Percentiles rank a stretch among this genome's conserved stretches.
phyloP scores from a whole-genome alignment of 169 alveolate genomes.

The Plasmodium falciparum region DNA sequence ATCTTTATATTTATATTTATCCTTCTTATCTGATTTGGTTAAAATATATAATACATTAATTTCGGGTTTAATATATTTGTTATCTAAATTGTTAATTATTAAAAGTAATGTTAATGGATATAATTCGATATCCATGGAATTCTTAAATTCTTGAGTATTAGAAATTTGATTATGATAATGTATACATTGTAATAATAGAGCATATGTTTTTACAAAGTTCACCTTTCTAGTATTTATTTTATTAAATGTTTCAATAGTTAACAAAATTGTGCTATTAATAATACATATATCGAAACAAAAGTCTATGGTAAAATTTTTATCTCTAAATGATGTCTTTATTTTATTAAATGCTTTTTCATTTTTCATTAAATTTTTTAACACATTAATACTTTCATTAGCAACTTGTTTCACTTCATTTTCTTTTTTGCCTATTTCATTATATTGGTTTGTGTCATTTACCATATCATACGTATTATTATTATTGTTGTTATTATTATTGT shows the following conservation, averaged over 20 bases:
- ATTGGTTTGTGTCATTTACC: neutral
- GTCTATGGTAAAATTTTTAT: constrained; percentile 72
- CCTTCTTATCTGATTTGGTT: constrained; percentile 27
- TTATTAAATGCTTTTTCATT: constrained; percentile 71
- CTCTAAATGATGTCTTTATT: constrained; percentile 72
- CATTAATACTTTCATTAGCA: constrained; percentile 73
- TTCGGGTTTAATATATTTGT: constrained; percentile 66
- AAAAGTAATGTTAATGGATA: constrained; percentile 69
- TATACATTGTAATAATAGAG: constrained; percentile 69
- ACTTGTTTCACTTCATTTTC: constrained; percentile 58
- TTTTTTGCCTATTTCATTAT: neutral
- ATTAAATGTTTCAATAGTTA: constrained; percentile 51
- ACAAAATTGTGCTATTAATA: constrained; percentile 52
- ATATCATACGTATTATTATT: neutral
- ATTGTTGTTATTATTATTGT: neutral
- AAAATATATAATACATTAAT: constrained; percentile 56
- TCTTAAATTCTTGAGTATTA: constrained; percentile 63
- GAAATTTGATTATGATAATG: constrained; percentile 77
- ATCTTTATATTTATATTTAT: constrained; percentile 19
- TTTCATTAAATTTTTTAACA: constrained; percentile 69
- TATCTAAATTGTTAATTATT: constrained; percentile 52
- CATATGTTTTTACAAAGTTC: constrained; percentile 71
- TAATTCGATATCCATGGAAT: constrained; percentile 64
- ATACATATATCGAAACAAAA: constrained; percentile 68
- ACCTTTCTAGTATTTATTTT: constrained; percentile 29